These are phyloP conservation scores for Neopestalotiopsis clavispora DNA, from an alignment of 2,329 filamentous ascomycete species.

Conservation along the genomic window DNA sequence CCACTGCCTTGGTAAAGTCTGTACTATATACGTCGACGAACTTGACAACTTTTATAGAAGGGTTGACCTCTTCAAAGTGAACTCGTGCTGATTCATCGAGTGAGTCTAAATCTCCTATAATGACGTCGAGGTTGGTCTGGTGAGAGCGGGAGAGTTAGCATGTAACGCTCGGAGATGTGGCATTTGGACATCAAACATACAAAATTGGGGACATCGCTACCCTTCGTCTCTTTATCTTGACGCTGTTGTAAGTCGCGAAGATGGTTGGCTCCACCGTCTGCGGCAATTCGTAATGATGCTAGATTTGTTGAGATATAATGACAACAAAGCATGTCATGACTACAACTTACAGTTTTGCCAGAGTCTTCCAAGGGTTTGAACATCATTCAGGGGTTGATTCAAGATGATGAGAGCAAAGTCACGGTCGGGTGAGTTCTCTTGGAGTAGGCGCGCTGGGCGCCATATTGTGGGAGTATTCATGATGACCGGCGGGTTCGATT, in stretches of 20 bases:
- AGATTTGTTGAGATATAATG: conserved; percentile 26
- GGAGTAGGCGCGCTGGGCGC: conserved; percentile 38
- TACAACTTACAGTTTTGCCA: conserved; percentile 32
- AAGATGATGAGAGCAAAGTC: conserved; percentile 60
- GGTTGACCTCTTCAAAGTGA: conserved; percentile 65
- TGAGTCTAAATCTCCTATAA: conserved; percentile 93
- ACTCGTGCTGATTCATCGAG: conserved; percentile 63
- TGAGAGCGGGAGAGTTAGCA: background rate
- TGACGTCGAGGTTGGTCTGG: conserved; percentile 67
- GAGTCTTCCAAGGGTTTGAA: conserved; percentile 30
- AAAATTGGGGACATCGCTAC: conserved; percentile 14
- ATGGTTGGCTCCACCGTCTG: conserved; percentile 89
- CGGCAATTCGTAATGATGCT: conserved; percentile 76
- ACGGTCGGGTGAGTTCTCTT: conserved; percentile 31
- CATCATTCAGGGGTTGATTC: conserved; percentile 60
- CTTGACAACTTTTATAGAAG: conserved; percentile 64
- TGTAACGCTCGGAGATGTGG: background rate
- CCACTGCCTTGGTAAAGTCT: conserved; percentile 85
- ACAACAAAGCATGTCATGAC: background rate
- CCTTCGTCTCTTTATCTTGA: background rate
- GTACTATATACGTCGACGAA: conserved; percentile 86
- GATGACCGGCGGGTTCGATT: background rate
- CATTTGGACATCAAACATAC: background rate
- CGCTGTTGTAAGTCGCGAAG: conserved; percentile 51
- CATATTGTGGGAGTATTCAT: conserved; percentile 30